Evolutionary conservation across 441 rosid genomes (phyloP).

Genomic region (Populus hybrid): DNA sequence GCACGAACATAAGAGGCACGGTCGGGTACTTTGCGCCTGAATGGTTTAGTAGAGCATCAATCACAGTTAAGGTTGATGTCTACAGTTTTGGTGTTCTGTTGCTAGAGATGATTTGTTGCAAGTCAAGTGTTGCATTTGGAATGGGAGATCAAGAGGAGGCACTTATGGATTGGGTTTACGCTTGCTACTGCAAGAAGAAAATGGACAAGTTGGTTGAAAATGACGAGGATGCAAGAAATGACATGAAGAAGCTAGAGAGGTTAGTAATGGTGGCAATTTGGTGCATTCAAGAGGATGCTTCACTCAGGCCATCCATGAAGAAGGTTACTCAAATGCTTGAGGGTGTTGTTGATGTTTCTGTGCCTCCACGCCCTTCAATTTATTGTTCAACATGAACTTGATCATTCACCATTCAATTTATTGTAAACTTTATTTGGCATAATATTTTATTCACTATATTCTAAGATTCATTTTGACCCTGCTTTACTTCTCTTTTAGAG

Average conservation of each 20-base stretch:
- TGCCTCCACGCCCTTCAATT: no score
- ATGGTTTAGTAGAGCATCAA: conserved; percentile 44
- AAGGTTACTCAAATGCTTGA: no score
- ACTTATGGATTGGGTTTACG: conserved; percentile 37
- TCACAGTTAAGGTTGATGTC: conserved; percentile 52
- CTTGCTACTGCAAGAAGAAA: conserved; percentile 17
- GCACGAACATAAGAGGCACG: conserved; percentile 41
- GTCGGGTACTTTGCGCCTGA: conserved; percentile 44
- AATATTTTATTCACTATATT: no score
- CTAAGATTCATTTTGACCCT: no score
- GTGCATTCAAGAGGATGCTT: conserved; percentile 43
- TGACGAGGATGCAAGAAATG: conserved; percentile 27
- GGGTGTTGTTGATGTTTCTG: no score
- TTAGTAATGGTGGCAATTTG: conserved; percentile 33
- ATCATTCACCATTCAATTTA: no score
- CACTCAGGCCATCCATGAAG: no score
- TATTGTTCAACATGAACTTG: no score
- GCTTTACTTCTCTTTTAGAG: no score
- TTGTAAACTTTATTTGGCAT: no score
- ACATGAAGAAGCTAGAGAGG: conserved; percentile 18
- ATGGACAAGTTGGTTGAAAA: conserved; percentile 22
- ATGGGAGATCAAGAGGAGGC: conserved; percentile 9
- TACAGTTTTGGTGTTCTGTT: conserved; percentile 53
- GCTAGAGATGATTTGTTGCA: conserved; percentile 41
- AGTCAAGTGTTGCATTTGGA: conserved; percentile 20